phyloP scores from a whole-genome alignment of 2,329 filamentous ascomycete genomes.

The Pyrenochaeta sp. region DNA sequence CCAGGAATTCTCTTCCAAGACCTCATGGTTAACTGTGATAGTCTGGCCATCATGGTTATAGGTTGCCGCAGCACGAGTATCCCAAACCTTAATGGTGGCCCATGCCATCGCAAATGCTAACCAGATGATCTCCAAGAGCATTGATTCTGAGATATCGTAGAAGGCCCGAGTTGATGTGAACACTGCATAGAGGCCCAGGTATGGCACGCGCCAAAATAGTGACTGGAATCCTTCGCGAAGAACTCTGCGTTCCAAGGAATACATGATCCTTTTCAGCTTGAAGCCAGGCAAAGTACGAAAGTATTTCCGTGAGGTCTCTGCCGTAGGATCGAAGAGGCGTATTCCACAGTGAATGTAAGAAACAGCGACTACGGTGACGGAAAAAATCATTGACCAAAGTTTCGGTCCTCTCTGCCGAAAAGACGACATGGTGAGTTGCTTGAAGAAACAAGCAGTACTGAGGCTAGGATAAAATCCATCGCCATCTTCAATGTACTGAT shows the following conservation, averaged over 20 bases:
- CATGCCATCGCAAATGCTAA: constrained; percentile 35
- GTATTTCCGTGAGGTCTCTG: constrained; percentile 17
- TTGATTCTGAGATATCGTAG: constrained; percentile 29
- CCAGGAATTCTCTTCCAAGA: constrained; percentile 31
- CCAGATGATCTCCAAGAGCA: constrained; percentile 36
- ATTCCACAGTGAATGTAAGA: constrained; percentile 31
- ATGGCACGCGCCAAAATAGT: constrained; percentile 12
- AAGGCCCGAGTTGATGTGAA: constrained; percentile 18
- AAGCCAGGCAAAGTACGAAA: constrained; percentile 22
- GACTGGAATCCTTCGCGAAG: constrained; percentile 4
- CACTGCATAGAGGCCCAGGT: constrained; percentile 15
- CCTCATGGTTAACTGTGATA: constrained; percentile 13
- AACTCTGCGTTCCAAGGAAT: constrained; percentile 15
- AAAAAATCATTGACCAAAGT: constrained; percentile 36
- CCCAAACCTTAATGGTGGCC: constrained; percentile 35
- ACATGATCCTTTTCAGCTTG: constrained; percentile 18
- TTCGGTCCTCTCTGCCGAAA: constrained; percentile 20
- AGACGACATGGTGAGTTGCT: constrained; percentile 16
- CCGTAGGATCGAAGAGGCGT: constrained; percentile 26
- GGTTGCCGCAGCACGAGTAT: constrained; percentile 18
- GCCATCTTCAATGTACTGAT: constrained; percentile 16
- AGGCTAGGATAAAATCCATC: constrained; percentile 31
- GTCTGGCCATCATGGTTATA: constrained; percentile 16
- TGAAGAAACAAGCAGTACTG: constrained; percentile 27
- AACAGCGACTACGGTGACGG: constrained; percentile 23